Conservation (phyloP, 2,329 filamentous ascomycete genomes). For the Arthrobotrys sphaeroides region DNA sequence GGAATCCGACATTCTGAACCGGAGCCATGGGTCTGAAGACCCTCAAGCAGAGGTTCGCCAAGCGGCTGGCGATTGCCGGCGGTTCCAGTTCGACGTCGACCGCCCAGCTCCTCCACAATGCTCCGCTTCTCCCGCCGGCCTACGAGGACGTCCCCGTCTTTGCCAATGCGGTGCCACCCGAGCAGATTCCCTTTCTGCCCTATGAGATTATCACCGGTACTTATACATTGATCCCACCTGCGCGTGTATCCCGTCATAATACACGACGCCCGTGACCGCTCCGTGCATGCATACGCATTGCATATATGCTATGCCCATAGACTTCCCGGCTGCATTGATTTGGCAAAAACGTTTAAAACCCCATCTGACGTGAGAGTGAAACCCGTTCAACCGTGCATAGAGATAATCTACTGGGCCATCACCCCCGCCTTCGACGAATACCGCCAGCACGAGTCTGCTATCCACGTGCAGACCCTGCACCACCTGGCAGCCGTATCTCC, state of each 20-base stretch:
- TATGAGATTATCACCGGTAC: slow-evolving; percentile 35
- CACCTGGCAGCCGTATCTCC: slow-evolving; percentile 21
- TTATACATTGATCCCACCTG: too few species aligned
- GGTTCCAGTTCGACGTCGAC: neutral
- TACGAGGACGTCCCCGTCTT: slow-evolving; percentile 45
- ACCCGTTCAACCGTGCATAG: too few species aligned
- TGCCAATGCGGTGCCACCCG: slow-evolving; percentile 6
- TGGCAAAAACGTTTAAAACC: too few species aligned
- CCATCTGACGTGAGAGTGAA: neutral
- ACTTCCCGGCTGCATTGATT: too few species aligned
- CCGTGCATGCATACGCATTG: too few species aligned
- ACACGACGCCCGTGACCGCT: too few species aligned
- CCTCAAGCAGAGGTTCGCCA: slow-evolving; percentile 29
- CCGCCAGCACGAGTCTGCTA: slow-evolving; percentile 37
- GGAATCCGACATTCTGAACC: too few species aligned
- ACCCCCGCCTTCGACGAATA: slow-evolving; percentile 45
- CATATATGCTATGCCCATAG: too few species aligned
- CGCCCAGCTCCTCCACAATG: neutral
- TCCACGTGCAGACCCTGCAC: slow-evolving; percentile 39
- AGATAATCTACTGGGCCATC: slow-evolving; percentile 45
- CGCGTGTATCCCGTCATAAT: too few species aligned
- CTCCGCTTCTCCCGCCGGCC: slow-evolving; percentile 4
- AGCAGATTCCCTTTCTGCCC: slow-evolving; percentile 30
- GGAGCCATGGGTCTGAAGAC: slow-evolving; percentile 25
- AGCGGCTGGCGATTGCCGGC: slow-evolving; percentile 18